Base-by-base conservation (phyloP, 2,329 filamentous ascomycete genomes). In the Cladosporium colombiae region DNA sequence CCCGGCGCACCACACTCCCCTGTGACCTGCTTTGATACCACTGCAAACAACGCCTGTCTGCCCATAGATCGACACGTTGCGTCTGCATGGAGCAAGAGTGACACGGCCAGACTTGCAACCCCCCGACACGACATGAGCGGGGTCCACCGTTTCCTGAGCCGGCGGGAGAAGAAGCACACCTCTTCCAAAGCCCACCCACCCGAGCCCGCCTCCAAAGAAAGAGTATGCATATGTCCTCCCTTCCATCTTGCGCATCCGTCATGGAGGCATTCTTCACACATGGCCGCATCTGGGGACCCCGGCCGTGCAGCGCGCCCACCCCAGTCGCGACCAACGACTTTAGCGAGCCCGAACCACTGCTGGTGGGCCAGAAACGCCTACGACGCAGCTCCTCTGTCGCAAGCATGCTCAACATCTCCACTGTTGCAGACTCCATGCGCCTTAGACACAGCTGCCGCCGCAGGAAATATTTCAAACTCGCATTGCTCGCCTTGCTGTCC, bases 61-160 rank as follows among this genome's bases (percentile, higher is more conserved):
- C 33, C 31, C 7, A 6, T 25, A n/a, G 33, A 5, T 33, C 50
- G 33, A 53, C 13, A 46, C 6, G 44, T 31, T 31, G 44, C 46
- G 37, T n/a, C 61, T 56, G 50, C 50, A 63, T 63, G 61, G 50
- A 63, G 60, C 29, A 53, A 31, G n/a, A 40, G 40, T 55, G 61
- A 55, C 50, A 63, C 60, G 55, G 60, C 49, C 29, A 25, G n/a
- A 11, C 40, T 33, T 21, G 23, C 37, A 59, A 64, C 29, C 33
- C 33, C 29, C 33, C 31, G 50, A 52, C 27, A 46, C 37, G 79
- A 69, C 68, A 82, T 83, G 80, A 81, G 80, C 73, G 80, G 79
- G 74, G 79, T 84, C 68, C 88, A 86, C 75, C 88, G 89, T 73
- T 88, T 92, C 76, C 86, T 91, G 67, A 91, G 86, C 77, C 83